These are phyloP conservation scores for Penicillium macrosclerotiorum DNA, from an alignment of 495 filamentous ascomycete species.

Conservation along the genomic window DNA sequence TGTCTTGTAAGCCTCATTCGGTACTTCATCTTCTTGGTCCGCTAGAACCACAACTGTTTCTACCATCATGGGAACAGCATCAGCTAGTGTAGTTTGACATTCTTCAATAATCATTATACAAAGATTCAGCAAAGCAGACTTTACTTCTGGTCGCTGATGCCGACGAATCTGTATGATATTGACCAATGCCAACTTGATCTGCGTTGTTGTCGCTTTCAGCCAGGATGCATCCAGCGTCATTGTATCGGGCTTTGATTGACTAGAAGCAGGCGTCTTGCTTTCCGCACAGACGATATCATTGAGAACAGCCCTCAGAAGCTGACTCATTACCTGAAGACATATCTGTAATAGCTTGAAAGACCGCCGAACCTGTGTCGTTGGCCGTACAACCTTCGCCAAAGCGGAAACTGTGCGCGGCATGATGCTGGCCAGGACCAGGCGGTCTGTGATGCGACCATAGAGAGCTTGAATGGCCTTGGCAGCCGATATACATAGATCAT, in stretches of 20 bases:
- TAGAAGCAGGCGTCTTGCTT: constrained; percentile 14
- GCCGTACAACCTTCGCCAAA: constrained; percentile 70
- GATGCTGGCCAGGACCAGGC: constrained; percentile 72
- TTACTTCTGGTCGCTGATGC: constrained; percentile 70
- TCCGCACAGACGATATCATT: constrained; percentile 48
- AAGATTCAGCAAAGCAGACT: constrained; percentile 61
- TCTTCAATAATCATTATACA: constrained; percentile 73
- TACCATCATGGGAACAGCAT: constrained; percentile 67
- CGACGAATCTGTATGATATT: constrained; percentile 75
- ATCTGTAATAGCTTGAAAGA: constrained; percentile 62
- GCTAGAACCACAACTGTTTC: constrained; percentile 79
- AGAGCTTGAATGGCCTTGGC: constrained; percentile 62
- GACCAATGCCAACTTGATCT: constrained; percentile 82
- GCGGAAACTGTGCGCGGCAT: constrained; percentile 86
- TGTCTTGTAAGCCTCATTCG: constrained; percentile 36
- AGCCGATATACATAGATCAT: constrained; percentile 65
- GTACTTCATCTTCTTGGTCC: constrained; percentile 43
- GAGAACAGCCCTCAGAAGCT: constrained; percentile 62
- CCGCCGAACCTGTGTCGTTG: constrained; percentile 60
- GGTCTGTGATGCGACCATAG: constrained; percentile 61
- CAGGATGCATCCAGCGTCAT: constrained; percentile 57
- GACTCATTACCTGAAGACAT: constrained; percentile 58
- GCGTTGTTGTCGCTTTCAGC: constrained; percentile 75
- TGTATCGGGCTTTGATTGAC: constrained; percentile 33
- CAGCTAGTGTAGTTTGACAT: constrained; percentile 69